Evolutionary conservation across 257 asterid genomes (phyloP).

Genomic region (Ehretia macrophylla): DNA sequence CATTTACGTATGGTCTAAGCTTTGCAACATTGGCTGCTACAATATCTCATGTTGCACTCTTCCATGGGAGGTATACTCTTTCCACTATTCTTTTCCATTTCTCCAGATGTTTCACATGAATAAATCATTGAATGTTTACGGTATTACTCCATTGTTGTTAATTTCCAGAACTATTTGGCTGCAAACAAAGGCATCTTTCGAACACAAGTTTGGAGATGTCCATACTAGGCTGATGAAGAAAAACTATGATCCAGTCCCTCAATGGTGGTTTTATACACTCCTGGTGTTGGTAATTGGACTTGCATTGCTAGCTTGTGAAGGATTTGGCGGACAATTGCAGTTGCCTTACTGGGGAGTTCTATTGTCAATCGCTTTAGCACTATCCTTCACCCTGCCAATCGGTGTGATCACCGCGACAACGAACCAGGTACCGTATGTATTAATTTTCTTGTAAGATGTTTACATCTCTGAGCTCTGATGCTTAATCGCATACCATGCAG

Average conservation of each 20-base stretch:
- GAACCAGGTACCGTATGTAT: not conserved
- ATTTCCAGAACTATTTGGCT: constrained; percentile 48
- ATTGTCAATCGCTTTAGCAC: constrained; percentile 43
- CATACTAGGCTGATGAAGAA: constrained; percentile 68
- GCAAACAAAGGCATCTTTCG: constrained; percentile 49
- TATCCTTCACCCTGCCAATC: constrained; percentile 54
- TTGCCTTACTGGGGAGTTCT: constrained; percentile 70
- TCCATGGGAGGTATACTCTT: constrained; percentile 49
- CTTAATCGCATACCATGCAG: constrained; percentile 21
- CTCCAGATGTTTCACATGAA: no score
- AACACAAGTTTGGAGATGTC: constrained; percentile 50
- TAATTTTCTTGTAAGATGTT: not conserved
- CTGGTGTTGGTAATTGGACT: constrained; percentile 31
- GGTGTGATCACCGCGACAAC: constrained; percentile 62
- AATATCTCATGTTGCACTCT: constrained; percentile 57
- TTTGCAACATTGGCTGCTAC: constrained; percentile 60
- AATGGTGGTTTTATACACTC: constrained; percentile 65
- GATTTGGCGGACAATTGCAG: constrained; percentile 49
- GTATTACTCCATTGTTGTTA: not conserved
- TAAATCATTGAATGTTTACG: no score
- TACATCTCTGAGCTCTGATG: not conserved
- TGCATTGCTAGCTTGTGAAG: constrained; percentile 47
- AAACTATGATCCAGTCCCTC: constrained; percentile 58
- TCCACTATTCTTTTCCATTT: not conserved
- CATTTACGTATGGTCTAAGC: constrained; percentile 45